Percentiles rank a stretch among this genome's conserved stretches.
Evolutionary conservation across 2,329 filamentous ascomycete genomes (phyloP).

Genomic region (Cryphonectria radicalis): DNA sequence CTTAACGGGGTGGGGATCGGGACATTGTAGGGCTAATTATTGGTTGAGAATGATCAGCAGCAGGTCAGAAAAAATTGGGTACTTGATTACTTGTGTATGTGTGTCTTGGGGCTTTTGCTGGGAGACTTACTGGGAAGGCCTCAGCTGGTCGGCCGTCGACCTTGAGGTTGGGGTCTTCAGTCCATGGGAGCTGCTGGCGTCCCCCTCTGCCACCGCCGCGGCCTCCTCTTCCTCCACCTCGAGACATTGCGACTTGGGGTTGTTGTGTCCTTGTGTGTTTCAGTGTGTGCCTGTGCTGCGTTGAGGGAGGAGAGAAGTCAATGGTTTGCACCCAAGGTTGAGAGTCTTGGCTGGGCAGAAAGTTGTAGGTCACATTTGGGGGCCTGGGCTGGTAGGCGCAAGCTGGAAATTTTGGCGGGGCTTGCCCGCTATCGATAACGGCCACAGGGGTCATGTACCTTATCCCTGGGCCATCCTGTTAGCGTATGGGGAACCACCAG

Average conservation of each 20-base stretch:
- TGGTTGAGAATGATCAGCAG: not conserved
- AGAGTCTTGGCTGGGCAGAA: not conserved
- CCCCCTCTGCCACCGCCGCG: conserved; percentile 53
- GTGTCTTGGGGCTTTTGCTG: not conserved
- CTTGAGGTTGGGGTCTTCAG: conserved; percentile 54
- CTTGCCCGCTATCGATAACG: conserved; percentile 1
- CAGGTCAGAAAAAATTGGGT: conserved; percentile 10
- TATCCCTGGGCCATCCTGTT: not conserved
- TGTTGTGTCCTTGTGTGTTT: not conserved
- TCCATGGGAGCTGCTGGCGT: conserved; percentile 56
- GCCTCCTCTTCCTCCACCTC: conserved; percentile 56
- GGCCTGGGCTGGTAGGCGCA: conserved; percentile 1
- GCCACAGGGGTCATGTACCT: conserved; percentile 12
- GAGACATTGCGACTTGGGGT: conserved; percentile 47
- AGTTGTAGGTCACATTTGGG: not conserved
- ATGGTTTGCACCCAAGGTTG: not conserved
- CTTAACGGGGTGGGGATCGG: conserved; percentile 50
- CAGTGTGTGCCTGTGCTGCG: not conserved
- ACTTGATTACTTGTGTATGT: not conserved
- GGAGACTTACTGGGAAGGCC: conserved; percentile 56
- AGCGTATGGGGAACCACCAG: not conserved
- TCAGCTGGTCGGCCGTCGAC: conserved; percentile 61
- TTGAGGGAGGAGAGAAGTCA: not conserved
- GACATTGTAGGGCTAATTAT: conserved; percentile 52
- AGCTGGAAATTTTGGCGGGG: conserved; percentile 28